Evolutionary conservation across 2,329 filamentous ascomycete species (phyloP).

Genomic region (Alternaria sp.): DNA sequence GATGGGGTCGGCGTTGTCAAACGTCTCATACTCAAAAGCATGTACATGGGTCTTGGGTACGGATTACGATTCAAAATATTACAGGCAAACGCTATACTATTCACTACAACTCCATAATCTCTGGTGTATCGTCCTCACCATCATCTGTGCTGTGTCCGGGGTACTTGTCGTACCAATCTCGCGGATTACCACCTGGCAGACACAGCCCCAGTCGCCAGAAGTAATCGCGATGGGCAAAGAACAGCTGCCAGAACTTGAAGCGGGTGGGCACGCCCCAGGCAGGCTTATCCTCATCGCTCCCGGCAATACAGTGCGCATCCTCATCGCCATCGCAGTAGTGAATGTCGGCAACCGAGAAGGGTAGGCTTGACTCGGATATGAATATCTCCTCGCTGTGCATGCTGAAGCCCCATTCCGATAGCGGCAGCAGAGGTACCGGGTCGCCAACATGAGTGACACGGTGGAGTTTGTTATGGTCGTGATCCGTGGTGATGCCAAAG

Average conservation of each 20-base stretch:
- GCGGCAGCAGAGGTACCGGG: constrained; percentile 85
- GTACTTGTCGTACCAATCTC: constrained; percentile 66
- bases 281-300: constrained; percentile 50
- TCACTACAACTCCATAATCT: constrained; percentile 25
- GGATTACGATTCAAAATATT: background rate
- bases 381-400: constrained; percentile 88
- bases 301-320: constrained; percentile 75
- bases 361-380: constrained; percentile 74
- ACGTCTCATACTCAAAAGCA: background rate
- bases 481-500: constrained; percentile 50
- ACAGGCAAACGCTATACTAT: background rate
- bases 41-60: background rate
- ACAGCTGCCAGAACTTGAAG: constrained; percentile 86
- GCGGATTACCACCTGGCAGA: constrained; percentile 77
- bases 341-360: constrained; percentile 73
- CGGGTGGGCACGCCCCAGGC: constrained; percentile 55
- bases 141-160: constrained; percentile 26
- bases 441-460: constrained; percentile 87
- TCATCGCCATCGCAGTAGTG: constrained; percentile 72
- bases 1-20: constrained; percentile 8
- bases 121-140: constrained; percentile 17
- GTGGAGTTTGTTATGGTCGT: constrained; percentile 61
- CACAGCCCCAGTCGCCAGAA: constrained; percentile 94
- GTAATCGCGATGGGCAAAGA: constrained; percentile 95
- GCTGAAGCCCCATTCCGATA: constrained; percentile 85